These are phyloP conservation scores for Hsuehochloa calcarea DNA, from an alignment of 176 grass and related monocot species.

Conservation along the genomic window DNA sequence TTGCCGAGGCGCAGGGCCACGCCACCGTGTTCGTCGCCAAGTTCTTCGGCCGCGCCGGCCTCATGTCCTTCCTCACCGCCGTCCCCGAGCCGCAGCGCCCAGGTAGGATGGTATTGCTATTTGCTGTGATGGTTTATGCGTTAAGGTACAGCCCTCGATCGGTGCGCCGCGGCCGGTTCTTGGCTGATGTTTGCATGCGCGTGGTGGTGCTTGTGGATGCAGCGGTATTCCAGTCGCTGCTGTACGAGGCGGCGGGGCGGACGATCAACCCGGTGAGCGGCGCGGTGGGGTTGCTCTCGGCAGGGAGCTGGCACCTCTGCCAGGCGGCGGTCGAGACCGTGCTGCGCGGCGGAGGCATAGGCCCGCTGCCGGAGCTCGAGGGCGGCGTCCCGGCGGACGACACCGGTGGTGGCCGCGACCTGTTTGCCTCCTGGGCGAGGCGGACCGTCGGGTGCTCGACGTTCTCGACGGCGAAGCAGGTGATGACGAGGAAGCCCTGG, in stretches of 20 bases:
- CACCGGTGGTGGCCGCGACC: constrained; percentile 8
- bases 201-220: not conserved
- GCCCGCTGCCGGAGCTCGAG: constrained; percentile 50
- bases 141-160: not conserved
- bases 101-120: constrained; percentile 26
- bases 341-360: constrained; percentile 66
- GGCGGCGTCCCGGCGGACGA: not conserved
- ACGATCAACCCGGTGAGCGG: constrained; percentile 96
- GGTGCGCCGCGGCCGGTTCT: not conserved
- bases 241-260: constrained; percentile 91
- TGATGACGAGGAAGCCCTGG: not conserved
- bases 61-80: constrained; percentile 89
- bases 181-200: not conserved
- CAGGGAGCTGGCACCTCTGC: constrained; percentile 88
- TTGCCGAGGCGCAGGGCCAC: constrained; percentile 76
- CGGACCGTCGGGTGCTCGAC: constrained; percentile 41
- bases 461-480: constrained; percentile 49
- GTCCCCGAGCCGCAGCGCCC: constrained; percentile 74
- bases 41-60: constrained; percentile 94
- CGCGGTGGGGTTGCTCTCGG: constrained; percentile 72
- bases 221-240: constrained; percentile 90
- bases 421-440: constrained; percentile 12
- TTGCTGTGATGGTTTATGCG: not conserved
- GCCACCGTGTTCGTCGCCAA: constrained; percentile 98
- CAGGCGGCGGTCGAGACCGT: constrained; percentile 80